Percentiles rank a stretch among this genome's conserved stretches.
Evolutionary conservation across 176 grass and related monocot genomes (phyloP).

Genomic region (Aegilops bicornis): DNA sequence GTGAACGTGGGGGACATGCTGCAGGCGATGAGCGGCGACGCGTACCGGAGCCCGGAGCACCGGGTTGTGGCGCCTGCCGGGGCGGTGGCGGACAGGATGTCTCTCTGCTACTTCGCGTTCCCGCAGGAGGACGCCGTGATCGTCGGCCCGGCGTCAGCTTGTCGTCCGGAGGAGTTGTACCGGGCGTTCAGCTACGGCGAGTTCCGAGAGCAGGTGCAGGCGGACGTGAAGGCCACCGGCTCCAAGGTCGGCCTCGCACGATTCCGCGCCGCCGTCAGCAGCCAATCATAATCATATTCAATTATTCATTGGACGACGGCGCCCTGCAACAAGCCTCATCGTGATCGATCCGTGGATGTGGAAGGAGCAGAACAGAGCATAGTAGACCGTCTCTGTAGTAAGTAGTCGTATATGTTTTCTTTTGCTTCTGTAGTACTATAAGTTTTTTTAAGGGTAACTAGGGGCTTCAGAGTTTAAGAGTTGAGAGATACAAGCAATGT

Average conservation of each 20-base stretch:
- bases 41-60: slow-evolving; percentile 57
- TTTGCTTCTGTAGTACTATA: no score
- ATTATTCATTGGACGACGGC: not conserved
- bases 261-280: slow-evolving; percentile 9
- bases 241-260: slow-evolving; percentile 58
- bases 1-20: not conserved
- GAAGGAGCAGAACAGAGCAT: no score
- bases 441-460: no score
- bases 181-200: slow-evolving; percentile 56
- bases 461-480: no score
- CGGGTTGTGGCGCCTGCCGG: slow-evolving; percentile 52
- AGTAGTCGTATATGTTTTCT: no score
- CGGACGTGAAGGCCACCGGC: slow-evolving; percentile 65
- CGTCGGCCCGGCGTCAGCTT: not conserved
- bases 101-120: slow-evolving; percentile 79
- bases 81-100: slow-evolving; percentile 40
- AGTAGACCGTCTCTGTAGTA: no score
- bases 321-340: no score
- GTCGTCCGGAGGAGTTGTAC: slow-evolving; percentile 1
- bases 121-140: slow-evolving; percentile 51
- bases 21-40: slow-evolving; percentile 58
- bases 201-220: slow-evolving; percentile 64
- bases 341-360: no score
- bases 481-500: no score
- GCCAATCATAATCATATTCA: not conserved